Conservation (phyloP, 495 filamentous ascomycete genomes). For the Talaromyces wortmannii region DNA sequence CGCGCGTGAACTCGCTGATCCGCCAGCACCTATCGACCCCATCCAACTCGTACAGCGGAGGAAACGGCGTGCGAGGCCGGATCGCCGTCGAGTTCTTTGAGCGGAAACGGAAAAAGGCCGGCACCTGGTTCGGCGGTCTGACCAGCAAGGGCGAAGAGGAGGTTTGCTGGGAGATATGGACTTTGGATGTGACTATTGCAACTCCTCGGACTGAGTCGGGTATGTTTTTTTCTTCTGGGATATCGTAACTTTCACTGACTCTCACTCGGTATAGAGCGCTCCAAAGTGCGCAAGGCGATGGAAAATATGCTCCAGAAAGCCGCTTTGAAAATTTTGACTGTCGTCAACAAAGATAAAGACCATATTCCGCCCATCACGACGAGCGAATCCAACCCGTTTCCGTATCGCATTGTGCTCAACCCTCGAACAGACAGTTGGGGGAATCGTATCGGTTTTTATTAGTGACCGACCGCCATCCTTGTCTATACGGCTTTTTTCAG, state of each 20-base stretch:
- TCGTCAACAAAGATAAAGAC: constrained; percentile 82
- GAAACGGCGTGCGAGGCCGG: constrained; percentile 60
- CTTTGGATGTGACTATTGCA: constrained; percentile 82
- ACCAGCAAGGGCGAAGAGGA: constrained; percentile 73
- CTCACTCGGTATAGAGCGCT: constrained; percentile 51
- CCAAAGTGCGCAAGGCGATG: constrained; percentile 82
- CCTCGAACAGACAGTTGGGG: constrained; percentile 75
- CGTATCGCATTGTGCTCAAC: constrained; percentile 84
- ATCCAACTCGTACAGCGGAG: constrained; percentile 39
- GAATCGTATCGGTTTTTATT: constrained; percentile 72
- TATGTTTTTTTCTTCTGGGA: constrained; percentile 28
- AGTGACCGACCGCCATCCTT: constrained; percentile 6
- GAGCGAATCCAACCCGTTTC: constrained; percentile 88
- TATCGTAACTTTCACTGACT: not conserved
- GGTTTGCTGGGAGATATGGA: constrained; percentile 95
- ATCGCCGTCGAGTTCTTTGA: constrained; percentile 93
- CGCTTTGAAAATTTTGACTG: constrained; percentile 77
- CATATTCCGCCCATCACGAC: constrained; percentile 97
- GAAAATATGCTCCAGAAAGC: constrained; percentile 78
- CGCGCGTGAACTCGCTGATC: constrained; percentile 69
- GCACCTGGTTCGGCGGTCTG: constrained; percentile 57
- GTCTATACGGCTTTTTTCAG: not conserved
- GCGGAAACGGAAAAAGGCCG: constrained; percentile 72
- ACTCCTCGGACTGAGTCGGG: constrained; percentile 84
- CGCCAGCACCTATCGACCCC: constrained; percentile 47